phyloP scores from a whole-genome alignment of 78 protist genomes.

The Corallochytrium limacisporum region DNA sequence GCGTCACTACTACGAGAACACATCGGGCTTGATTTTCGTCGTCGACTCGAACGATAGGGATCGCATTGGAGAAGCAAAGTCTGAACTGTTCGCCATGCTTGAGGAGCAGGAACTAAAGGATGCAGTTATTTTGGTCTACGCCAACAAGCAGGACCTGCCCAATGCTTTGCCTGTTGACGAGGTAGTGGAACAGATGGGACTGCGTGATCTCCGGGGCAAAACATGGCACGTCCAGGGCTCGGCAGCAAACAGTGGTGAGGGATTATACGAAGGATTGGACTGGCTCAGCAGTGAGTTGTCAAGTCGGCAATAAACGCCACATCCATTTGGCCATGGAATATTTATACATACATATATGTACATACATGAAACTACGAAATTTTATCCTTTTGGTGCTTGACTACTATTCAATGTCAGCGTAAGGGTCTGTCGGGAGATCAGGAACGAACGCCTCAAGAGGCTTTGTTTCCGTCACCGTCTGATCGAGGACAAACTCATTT shows the following conservation, averaged over 20 bases:
- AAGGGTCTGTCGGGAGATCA: too few relatives aligned
- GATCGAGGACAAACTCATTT: too few relatives aligned
- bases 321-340: too few relatives aligned
- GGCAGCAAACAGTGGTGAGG: slow-evolving; percentile 81
- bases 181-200: too few relatives aligned
- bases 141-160: slow-evolving; percentile 56
- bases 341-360: too few relatives aligned
- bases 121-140: slow-evolving; percentile 13
- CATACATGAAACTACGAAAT: too few relatives aligned
- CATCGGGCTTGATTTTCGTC: slow-evolving; percentile 62
- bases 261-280: slow-evolving; percentile 85
- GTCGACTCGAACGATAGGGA: slow-evolving; percentile 68
- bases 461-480: too few relatives aligned
- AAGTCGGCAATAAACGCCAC: too few relatives aligned
- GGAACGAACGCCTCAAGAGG: too few relatives aligned
- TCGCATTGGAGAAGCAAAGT: slow-evolving; percentile 40
- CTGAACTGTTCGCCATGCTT: slow-evolving; percentile 55
- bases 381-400: too few relatives aligned
- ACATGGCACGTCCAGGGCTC: slow-evolving; percentile 78
- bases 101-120: slow-evolving; percentile 19
- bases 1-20: slow-evolving; percentile 48
- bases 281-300: slow-evolving; percentile 63
- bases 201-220: too few relatives aligned
- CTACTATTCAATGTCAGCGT: too few relatives aligned
- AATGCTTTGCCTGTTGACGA: slow-evolving; percentile 26